A percentile compares a stretch with the other conserved stretches of the same genome.
phyloP scores from a whole-genome alignment of 352 stramenopile genomes.

The Phytophthora parvispora region DNA sequence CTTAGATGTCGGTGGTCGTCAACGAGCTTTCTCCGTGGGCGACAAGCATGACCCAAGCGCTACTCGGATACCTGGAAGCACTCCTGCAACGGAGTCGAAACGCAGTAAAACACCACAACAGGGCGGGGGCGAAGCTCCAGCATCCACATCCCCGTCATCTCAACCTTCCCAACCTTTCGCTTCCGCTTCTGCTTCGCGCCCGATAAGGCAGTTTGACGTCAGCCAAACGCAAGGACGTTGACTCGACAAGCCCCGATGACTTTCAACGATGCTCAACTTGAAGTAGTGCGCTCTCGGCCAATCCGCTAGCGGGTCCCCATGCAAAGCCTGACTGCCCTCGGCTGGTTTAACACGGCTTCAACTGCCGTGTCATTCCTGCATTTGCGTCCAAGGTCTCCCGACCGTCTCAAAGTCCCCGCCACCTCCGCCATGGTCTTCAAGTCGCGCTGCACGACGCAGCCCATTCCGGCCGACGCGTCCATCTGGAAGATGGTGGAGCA shows the following conservation, averaged over 20 bases:
- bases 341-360: constrained; percentile 21
- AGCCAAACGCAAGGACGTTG: constrained; percentile 16
- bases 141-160: not conserved
- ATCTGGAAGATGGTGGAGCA: constrained; percentile 55
- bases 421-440: constrained; percentile 48
- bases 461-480: constrained; percentile 46
- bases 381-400: constrained; percentile 21
- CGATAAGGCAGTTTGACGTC: not conserved
- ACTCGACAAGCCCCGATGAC: constrained; percentile 15
- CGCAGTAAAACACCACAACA: too few species aligned
- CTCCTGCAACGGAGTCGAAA: not conserved
- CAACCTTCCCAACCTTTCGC: too few species aligned
- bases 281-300: constrained; percentile 25
- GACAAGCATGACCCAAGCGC: too few species aligned
- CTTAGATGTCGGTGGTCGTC: too few species aligned
- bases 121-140: too few species aligned
- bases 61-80: too few species aligned
- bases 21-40: too few species aligned
- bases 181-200: not conserved
- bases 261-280: constrained; percentile 28
- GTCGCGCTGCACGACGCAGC: constrained; percentile 33
- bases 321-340: constrained; percentile 9
- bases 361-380: constrained; percentile 28
- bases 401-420: not conserved
- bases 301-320: constrained; percentile 11